phyloP scores from a whole-genome alignment of 495 filamentous ascomycete genomes.

The Trichoderma gamsii region DNA sequence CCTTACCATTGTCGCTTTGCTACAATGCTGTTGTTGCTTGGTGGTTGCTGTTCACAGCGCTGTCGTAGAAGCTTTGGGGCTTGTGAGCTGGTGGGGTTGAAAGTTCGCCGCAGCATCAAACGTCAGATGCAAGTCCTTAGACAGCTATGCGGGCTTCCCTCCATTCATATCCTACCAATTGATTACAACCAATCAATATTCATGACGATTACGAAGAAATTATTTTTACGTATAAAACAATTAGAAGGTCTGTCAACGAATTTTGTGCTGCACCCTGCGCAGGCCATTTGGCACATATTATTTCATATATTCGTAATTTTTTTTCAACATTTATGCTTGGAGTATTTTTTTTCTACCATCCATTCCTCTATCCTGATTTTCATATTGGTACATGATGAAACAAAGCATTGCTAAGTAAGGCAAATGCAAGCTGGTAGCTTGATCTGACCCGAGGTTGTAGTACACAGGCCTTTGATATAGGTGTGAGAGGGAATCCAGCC shows the following conservation, averaged over 20 bases:
- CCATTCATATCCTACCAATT: not conserved
- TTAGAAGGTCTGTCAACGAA: not conserved
- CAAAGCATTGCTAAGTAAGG: not conserved
- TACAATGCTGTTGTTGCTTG: conserved; percentile 9
- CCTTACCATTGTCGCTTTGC: conserved; percentile 38
- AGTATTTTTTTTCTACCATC: not conserved
- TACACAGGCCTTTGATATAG: not conserved
- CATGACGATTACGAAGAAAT: not conserved
- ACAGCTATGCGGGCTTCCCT: not conserved
- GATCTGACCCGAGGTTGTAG: not conserved
- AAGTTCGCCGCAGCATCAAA: not conserved
- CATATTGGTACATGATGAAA: not conserved
- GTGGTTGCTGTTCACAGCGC: not conserved
- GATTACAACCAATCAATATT: not conserved
- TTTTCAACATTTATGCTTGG: not conserved
- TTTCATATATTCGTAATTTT: not conserved
- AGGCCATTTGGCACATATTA: not conserved
- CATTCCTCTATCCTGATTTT: not conserved
- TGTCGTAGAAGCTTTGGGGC: not conserved
- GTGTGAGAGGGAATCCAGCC: not conserved
- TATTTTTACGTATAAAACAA: not conserved
- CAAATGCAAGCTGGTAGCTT: not conserved
- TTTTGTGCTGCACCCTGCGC: too few relatives aligned
- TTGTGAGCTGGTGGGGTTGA: conserved; percentile 9
- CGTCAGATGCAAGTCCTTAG: not conserved